A percentile compares a stretch with the other conserved stretches of the same genome.
Evolutionary conservation across 2,329 filamentous ascomycete species (phyloP).

Genomic region (Ramichloridium luteum): DNA sequence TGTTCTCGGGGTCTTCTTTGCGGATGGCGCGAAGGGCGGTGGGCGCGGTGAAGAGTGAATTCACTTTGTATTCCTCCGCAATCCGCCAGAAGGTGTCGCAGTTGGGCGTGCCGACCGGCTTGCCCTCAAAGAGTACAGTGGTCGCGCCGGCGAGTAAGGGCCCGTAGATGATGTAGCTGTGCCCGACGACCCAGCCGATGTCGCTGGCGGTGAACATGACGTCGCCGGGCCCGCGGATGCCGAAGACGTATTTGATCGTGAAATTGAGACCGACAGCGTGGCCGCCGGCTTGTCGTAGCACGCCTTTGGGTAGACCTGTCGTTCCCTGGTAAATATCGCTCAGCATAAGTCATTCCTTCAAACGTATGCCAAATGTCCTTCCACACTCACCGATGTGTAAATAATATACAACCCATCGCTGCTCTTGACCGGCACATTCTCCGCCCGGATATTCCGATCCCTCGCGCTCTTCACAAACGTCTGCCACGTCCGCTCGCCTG

Average conservation of each 20-base stretch:
- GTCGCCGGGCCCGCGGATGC: slow-evolving; percentile 70
- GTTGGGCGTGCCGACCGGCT: slow-evolving; percentile 79
- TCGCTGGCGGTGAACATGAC: slow-evolving; percentile 72
- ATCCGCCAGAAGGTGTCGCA: slow-evolving; percentile 82
- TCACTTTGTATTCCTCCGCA: slow-evolving; percentile 72
- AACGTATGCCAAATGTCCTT: too few species aligned
- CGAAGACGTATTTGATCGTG: slow-evolving; percentile 72
- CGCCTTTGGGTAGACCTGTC: slow-evolving; percentile 71
- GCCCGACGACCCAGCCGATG: slow-evolving; percentile 84
- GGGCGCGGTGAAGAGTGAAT: slow-evolving; percentile 73
- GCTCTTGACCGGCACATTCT: slow-evolving; percentile 65
- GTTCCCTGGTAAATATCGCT: slow-evolving; percentile 39
- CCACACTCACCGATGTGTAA: slow-evolving; percentile 55
- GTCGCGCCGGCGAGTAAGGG: slow-evolving; percentile 75
- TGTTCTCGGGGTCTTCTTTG: slow-evolving; percentile 68
- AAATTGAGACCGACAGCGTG: slow-evolving; percentile 77
- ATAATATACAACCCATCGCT: slow-evolving; percentile 80
- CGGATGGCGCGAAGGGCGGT: slow-evolving; percentile 79
- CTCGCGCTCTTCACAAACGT: slow-evolving; percentile 58
- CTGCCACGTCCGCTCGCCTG: slow-evolving; percentile 70
- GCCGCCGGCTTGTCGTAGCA: slow-evolving; percentile 69
- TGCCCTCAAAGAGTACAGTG: slow-evolving; percentile 86
- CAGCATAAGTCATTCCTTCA: slow-evolving; percentile 1
- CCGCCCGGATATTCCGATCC: slow-evolving; percentile 54
- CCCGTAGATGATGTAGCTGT: slow-evolving; percentile 80